Evolutionary conservation across 306 rosid genomes (phyloP).

Genomic region (Clitoria ternatea): DNA sequence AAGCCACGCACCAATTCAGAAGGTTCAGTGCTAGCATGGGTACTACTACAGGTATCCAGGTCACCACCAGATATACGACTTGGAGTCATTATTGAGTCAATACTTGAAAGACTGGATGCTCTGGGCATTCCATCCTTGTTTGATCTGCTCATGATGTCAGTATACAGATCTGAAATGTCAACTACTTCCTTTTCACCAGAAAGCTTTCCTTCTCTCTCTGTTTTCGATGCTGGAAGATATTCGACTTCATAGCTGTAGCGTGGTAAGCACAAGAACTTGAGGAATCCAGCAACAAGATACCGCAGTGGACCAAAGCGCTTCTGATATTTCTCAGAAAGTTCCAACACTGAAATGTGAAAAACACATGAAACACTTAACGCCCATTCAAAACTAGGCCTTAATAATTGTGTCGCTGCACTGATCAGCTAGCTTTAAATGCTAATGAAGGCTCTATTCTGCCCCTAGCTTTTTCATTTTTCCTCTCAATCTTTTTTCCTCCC

Average conservation of each 20-base stretch:
- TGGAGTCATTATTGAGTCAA: slow-evolving; percentile 97
- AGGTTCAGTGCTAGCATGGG: slow-evolving; percentile 90
- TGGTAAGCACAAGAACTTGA: slow-evolving; percentile 91
- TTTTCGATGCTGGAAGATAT: slow-evolving; percentile 81
- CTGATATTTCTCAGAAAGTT: slow-evolving; percentile 93
- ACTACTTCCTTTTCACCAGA: slow-evolving; percentile 62
- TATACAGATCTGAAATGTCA: slow-evolving; percentile 82
- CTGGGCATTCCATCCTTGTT: slow-evolving; percentile 87
- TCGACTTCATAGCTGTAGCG: slow-evolving; percentile 91
- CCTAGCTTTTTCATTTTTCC: not conserved
- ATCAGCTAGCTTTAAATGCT: slow-evolving; percentile 5
- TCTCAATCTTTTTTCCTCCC: not conserved
- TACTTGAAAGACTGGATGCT: slow-evolving; percentile 99
- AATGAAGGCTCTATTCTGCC: not conserved
- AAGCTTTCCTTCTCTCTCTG: slow-evolving; percentile 64
- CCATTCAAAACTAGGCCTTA: not conserved
- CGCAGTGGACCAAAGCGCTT: slow-evolving; percentile 95
- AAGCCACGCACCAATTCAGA: slow-evolving; percentile 95
- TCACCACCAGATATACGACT: slow-evolving; percentile 92
- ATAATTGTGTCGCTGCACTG: slow-evolving; percentile 2
- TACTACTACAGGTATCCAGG: slow-evolving; percentile 66
- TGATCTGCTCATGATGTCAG: slow-evolving; percentile 83
- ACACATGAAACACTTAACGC: slow-evolving; percentile 12
- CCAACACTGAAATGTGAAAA: slow-evolving; percentile 66
- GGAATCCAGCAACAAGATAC: slow-evolving; percentile 95